Evolutionary conservation across 495 filamentous ascomycete species (phyloP).

Genomic region (Jackrogersella multiformis): DNA sequence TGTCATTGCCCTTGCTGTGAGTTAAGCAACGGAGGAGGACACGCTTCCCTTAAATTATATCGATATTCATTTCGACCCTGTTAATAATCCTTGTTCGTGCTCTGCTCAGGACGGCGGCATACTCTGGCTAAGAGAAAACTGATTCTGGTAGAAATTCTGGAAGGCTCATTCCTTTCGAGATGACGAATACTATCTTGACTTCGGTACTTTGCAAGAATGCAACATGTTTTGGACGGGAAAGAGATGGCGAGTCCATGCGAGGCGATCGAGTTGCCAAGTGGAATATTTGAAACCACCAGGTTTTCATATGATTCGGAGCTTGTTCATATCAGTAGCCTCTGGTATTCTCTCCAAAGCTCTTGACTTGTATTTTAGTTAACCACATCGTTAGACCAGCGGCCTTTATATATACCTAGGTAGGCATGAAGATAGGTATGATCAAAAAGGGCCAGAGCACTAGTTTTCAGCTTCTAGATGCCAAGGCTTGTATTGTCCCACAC

Average conservation of each 20-base stretch:
- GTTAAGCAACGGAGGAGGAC: conserved; percentile 14
- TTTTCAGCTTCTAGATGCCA: conserved; percentile 37
- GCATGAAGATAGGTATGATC: conserved; percentile 11
- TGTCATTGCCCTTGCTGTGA: conserved; percentile 18
- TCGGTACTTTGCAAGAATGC: not conserved
- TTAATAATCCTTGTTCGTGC: conserved; percentile 21
- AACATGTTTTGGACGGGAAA: not conserved
- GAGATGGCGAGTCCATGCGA: not conserved
- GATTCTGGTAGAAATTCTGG: not conserved
- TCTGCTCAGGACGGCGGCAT: not conserved
- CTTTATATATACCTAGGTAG: conserved; percentile 28
- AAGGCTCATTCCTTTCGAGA: conserved; percentile 1
- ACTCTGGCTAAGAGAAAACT: conserved; percentile 22
- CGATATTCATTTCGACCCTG: conserved; percentile 32
- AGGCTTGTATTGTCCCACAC: conserved; percentile 24
- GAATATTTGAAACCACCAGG: not conserved
- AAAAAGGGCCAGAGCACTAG: not conserved
- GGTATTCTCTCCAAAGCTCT: not conserved
- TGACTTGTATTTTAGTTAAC: conserved; percentile 12
- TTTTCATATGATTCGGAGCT: not conserved
- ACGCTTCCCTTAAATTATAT: conserved; percentile 29
- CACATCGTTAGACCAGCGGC: conserved; percentile 5
- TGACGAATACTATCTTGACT: not conserved
- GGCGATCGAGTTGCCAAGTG: not conserved
- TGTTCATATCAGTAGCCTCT: not conserved